phyloP scores from a whole-genome alignment of 805 yeast species.

The Nakazawaea populi region DNA sequence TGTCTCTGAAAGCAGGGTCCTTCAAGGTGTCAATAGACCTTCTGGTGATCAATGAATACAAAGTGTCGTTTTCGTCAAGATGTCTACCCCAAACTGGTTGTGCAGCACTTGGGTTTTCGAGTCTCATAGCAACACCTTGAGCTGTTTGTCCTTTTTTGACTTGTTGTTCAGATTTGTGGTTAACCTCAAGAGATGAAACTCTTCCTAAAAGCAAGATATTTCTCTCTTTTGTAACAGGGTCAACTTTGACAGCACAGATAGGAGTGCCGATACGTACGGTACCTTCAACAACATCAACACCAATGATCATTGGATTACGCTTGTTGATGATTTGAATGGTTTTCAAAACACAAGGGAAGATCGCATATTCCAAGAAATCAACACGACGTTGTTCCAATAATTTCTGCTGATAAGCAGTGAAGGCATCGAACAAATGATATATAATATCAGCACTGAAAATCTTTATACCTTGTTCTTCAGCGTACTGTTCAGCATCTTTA shows the following conservation, averaged over 20 bases:
- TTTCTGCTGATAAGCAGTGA: conserved; percentile 86
- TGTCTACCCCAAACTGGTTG: conserved; percentile 99
- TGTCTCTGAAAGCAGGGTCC: conserved; percentile 95
- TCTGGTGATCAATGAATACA: conserved; percentile 88
- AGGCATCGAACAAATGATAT: conserved; percentile 92
- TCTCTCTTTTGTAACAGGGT: conserved; percentile 76
- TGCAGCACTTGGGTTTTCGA: conserved; percentile 85
- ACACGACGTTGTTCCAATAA: conserved; percentile 85
- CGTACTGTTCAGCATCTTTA: conserved; percentile 97
- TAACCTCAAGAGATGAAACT: conserved; percentile 91
- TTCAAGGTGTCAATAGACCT: conserved; percentile 94
- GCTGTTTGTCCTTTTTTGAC: conserved; percentile 94
- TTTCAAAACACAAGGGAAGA: conserved; percentile 91
- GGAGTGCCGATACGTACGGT: conserved; percentile 89
- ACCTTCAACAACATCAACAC: conserved; percentile 96
- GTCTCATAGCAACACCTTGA: conserved; percentile 98
- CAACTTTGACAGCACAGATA: conserved; percentile 85
- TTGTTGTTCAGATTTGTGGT: conserved; percentile 73
- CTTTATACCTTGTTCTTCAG: conserved; percentile 85
- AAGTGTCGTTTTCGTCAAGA: conserved; percentile 84
- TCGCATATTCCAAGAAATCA: conserved; percentile 82
- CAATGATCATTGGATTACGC: conserved; percentile 98
- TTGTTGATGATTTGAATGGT: conserved; percentile 95
- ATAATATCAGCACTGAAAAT: conserved; percentile 95
- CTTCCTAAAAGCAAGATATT: conserved; percentile 74